Percentiles rank a stretch among this genome's conserved stretches.
phyloP scores from a whole-genome alignment of 768 basidiomycete genomes.

The Trametes villosa region DNA sequence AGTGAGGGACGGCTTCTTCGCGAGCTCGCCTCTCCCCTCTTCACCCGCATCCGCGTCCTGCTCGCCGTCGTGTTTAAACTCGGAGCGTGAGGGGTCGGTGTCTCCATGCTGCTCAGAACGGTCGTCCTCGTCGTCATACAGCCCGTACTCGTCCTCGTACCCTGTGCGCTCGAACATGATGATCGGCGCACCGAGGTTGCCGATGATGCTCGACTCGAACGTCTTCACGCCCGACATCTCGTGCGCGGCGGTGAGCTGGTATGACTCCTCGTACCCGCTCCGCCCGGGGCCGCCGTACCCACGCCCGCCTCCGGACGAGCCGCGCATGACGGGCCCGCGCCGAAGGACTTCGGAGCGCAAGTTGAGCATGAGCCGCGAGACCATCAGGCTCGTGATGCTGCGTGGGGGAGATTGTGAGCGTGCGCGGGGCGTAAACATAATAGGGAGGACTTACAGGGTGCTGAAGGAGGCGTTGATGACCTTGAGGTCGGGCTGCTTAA shows the following conservation, averaged over 20 bases:
- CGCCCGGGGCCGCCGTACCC: background rate
- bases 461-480: constrained; percentile 35
- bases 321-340: constrained; percentile 18
- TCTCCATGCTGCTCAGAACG: background rate
- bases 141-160: constrained; percentile 62
- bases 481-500: constrained; percentile 29
- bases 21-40: background rate
- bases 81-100: background rate
- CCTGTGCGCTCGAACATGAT: constrained; percentile 45
- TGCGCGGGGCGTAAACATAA: background rate
- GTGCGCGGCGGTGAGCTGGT: constrained; percentile 6
- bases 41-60: background rate
- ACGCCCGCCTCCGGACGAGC: background rate
- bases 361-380: constrained; percentile 31
- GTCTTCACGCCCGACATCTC: constrained; percentile 10
- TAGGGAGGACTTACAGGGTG: constrained; percentile 24
- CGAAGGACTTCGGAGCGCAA: constrained; percentile 21
- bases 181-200: constrained; percentile 27
- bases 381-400: constrained; percentile 29
- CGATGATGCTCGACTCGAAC: constrained; percentile 23
- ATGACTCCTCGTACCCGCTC: constrained; percentile 5
- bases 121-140: constrained; percentile 5
- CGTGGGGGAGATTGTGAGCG: background rate
- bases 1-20: constrained; percentile 13
- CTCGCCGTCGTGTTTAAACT: background rate